A percentile compares a stretch with the other conserved stretches of the same genome.
Conservation (phyloP, 805 yeast genomes). For the Candida koratica region DNA sequence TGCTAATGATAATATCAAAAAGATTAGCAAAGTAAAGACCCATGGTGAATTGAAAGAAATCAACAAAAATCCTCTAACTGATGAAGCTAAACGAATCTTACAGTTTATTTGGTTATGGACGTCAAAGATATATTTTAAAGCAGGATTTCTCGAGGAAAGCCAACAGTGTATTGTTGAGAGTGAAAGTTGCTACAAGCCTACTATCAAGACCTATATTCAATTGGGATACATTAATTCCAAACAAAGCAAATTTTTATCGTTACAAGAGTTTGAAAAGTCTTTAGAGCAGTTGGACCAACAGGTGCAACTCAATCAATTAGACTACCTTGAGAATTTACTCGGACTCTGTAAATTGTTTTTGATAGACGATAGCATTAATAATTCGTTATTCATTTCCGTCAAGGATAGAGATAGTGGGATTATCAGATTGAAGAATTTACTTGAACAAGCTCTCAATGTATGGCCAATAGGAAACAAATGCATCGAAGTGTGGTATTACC, state of each 20-base stretch:
- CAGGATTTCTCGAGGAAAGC: constrained; percentile 55
- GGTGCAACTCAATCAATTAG: constrained; percentile 22
- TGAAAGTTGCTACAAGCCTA: constrained; percentile 44
- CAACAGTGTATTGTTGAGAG: constrained; percentile 74
- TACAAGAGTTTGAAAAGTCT: constrained; percentile 63
- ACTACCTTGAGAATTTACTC: constrained; percentile 48
- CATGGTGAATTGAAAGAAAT: constrained; percentile 8
- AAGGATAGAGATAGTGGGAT: constrained; percentile 58
- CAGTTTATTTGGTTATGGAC: constrained; percentile 76
- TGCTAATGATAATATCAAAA: constrained; percentile 21
- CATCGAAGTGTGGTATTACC: constrained; percentile 66
- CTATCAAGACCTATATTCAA: constrained; percentile 46
- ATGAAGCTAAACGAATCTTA: constrained; percentile 30
- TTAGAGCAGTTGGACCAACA: constrained; percentile 40
- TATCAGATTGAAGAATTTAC: constrained; percentile 49
- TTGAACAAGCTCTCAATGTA: constrained; percentile 35
- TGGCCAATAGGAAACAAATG: constrained; percentile 40
- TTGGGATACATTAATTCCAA: constrained; percentile 46
- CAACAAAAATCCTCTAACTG: constrained; percentile 4
- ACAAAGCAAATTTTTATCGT: constrained; percentile 44
- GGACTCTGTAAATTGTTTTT: constrained; percentile 53
- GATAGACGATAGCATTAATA: constrained; percentile 31
- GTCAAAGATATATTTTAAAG: constrained; percentile 57
- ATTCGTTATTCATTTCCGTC: constrained; percentile 46
- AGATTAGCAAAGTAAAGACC: constrained; percentile 13